These are phyloP conservation scores for Plasmopara halstedii DNA, from an alignment of 352 stramenopile genomes.

Conservation along the genomic window DNA sequence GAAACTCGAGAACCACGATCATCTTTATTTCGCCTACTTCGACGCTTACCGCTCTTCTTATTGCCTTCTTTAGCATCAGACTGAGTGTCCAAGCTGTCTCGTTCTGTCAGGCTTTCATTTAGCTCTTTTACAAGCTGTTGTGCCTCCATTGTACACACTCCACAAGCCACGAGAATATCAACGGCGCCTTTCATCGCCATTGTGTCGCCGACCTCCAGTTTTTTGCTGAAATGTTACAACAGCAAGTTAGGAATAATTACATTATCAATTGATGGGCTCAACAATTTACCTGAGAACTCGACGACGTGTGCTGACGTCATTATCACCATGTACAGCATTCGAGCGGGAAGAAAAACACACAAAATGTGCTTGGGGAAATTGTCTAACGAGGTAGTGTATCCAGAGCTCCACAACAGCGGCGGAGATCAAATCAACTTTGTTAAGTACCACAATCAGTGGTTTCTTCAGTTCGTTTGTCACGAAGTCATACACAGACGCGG, in stretches of 20 bases:
- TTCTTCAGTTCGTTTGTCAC: conserved; percentile 70
- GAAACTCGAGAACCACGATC: conserved; percentile 19
- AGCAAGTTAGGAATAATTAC: background rate
- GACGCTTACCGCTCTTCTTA: conserved; percentile 36
- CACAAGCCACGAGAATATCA: conserved; percentile 64
- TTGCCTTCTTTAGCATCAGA: conserved; percentile 24
- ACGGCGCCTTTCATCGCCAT: conserved; percentile 56
- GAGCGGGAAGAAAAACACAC: conserved; percentile 76
- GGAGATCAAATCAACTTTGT: conserved; percentile 80
- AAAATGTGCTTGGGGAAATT: conserved; percentile 60
- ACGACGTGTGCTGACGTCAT: conserved; percentile 53
- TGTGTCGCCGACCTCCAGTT: conserved; percentile 64
- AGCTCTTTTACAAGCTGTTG: conserved; percentile 58
- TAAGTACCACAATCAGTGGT: conserved; percentile 75
- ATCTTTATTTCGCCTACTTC: conserved; percentile 57
- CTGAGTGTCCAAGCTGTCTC: conserved; percentile 27
- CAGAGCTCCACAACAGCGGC: conserved; percentile 51
- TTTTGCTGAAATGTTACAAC: conserved; percentile 35
- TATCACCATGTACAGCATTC: conserved; percentile 56
- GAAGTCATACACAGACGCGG: conserved; percentile 71
- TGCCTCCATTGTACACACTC: conserved; percentile 40
- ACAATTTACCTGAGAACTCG: conserved; percentile 50
- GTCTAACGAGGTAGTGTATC: conserved; percentile 50
- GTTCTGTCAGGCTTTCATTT: conserved; percentile 30
- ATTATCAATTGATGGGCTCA: background rate